Evolutionary conservation across 768 basidiomycete species (phyloP).

Genomic region (Mycena kentingensis): DNA sequence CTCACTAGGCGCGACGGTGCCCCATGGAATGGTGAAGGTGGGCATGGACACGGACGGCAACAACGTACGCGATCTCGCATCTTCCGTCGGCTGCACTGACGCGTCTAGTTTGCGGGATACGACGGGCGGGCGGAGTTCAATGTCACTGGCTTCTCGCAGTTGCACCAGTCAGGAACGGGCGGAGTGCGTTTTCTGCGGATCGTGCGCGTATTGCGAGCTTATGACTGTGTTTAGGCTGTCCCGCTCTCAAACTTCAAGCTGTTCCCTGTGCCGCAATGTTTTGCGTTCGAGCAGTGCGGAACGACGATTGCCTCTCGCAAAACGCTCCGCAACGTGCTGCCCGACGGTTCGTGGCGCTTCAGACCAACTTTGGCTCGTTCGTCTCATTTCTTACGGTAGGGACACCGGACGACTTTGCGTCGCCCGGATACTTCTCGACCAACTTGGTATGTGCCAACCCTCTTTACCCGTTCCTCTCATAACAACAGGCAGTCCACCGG

Average conservation of each 20-base stretch:
- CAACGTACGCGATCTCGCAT: conserved; percentile 41
- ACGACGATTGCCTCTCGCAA: conserved; percentile 51
- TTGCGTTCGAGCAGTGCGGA: conserved; percentile 53
- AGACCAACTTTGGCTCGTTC: no score
- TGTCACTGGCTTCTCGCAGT: conserved; percentile 61
- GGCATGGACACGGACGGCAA: conserved; percentile 70
- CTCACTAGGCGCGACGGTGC: conserved; percentile 55
- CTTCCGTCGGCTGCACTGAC: background rate
- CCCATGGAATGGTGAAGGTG: conserved; percentile 71
- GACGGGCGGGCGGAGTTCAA: conserved; percentile 44
- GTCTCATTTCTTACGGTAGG: no score
- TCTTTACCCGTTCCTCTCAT: background rate
- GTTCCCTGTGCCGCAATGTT: conserved; percentile 54
- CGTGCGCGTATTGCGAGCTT: background rate
- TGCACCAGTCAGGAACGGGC: conserved; percentile 66
- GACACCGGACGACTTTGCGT: conserved; percentile 59
- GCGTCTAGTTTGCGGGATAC: conserved; percentile 48
- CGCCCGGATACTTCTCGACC: conserved; percentile 67
- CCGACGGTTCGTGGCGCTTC: conserved; percentile 53
- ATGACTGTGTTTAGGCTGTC: conserved; percentile 37
- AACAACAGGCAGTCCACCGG: conserved; percentile 44
- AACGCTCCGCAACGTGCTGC: conserved; percentile 46
- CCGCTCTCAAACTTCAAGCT: conserved; percentile 66
- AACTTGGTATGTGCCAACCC: conserved; percentile 48
- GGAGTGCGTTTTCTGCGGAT: conserved; percentile 40